Evolutionary conservation across 441 rosid species (phyloP).

Genomic region (Croton setiger): DNA sequence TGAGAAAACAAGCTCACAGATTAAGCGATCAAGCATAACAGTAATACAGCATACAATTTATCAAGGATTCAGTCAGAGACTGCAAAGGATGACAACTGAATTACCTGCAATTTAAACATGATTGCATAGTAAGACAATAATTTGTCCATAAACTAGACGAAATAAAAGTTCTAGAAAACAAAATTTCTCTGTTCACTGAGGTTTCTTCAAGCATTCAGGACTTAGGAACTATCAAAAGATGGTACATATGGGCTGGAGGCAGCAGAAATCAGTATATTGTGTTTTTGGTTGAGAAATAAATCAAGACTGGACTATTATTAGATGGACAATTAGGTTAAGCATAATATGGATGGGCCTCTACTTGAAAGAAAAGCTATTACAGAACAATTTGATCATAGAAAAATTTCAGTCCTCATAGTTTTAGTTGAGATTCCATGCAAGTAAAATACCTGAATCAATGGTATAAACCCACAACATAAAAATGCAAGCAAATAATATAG

Average conservation of each 20-base stretch:
- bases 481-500: background rate
- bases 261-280: background rate
- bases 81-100: background rate
- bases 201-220: slow-evolving; percentile 1
- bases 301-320: background rate
- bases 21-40: background rate
- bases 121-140: background rate
- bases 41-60: background rate
- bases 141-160: background rate
- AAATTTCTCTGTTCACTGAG: background rate
- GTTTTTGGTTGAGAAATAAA: background rate
- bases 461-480: background rate
- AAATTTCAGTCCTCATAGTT: background rate
- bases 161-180: background rate
- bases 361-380: background rate
- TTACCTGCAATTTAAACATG: background rate
- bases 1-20: background rate
- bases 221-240: background rate
- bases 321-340: background rate
- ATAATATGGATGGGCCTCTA: background rate
- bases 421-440: background rate
- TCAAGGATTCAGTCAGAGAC: background rate
- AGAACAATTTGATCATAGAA: background rate
- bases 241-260: background rate
- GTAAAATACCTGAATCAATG: background rate